Evolutionary conservation across 2,329 filamentous ascomycete species (phyloP), one percentile per base, ranked within the genome.

Genomic region (Sporothrix schenckii): DNA sequence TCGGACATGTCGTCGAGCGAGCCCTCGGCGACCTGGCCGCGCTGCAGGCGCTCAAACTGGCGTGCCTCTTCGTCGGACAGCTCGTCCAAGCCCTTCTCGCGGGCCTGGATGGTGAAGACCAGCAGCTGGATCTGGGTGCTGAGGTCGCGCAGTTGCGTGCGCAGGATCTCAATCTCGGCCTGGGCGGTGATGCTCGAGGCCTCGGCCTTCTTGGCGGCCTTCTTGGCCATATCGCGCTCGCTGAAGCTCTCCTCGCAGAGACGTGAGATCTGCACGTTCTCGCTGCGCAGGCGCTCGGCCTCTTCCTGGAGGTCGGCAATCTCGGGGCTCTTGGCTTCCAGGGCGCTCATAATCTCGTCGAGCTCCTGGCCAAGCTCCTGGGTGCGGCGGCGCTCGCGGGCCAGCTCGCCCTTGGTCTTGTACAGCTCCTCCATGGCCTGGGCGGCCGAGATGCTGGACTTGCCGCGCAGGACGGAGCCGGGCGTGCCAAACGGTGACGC

Each of bases 111-210:
- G 79, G 97, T 94, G 79, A 96, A 92, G 4, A 97, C 86, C 6
- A 99, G 86, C 77, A 97, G 90, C 79, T 97, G 96, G 73, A 97
- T 88, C 79, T 99, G 94, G 0, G 91, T 90, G 76, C 93, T 93
- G 24, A 97, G 86, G 79, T 98, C 95, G 47, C 94, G 91, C 10
- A 98, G 84, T 78, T 97, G 93, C 74, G 93, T 92, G 67, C 91
- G 91, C 30, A 97, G 83, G 52, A 97, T 92, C 72, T 91, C 89
- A 44, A 87, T 85, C 80, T 98, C 93, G 1, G 87, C 84, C 72
- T 88, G 85, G 0, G 85, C 82, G 0, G 83, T 87, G 30, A 83
- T 85, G 69, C 93, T 85, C 70, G 92, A 87, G n/a, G 87, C 87
- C 77, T 95, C 90, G 68, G 90, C 91, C 80, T 91, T 94, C 74